phyloP scores from a whole-genome alignment of 495 filamentous ascomycete genomes.

The Geopyxis carbonaria region DNA sequence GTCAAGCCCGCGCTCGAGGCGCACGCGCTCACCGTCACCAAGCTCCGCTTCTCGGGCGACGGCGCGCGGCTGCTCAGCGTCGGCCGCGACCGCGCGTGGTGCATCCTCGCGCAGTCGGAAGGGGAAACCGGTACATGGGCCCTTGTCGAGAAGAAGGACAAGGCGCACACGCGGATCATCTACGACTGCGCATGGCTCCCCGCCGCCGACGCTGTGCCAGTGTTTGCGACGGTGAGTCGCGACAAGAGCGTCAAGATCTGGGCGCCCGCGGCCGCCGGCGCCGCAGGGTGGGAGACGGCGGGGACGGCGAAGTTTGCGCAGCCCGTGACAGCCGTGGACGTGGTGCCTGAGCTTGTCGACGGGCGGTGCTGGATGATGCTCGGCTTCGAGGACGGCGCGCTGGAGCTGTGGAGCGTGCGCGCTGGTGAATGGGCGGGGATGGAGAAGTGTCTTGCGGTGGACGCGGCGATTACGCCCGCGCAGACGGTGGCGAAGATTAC shows the following conservation, averaged over 20 bases:
- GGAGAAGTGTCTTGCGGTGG: constrained; percentile 28
- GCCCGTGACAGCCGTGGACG: constrained; percentile 64
- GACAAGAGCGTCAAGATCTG: constrained; percentile 78
- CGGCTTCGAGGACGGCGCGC: constrained; percentile 43
- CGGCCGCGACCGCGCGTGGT: constrained; percentile 82
- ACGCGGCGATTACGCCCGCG: constrained; percentile 40
- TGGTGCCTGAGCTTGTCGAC: constrained; percentile 30
- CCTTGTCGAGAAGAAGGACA: constrained; percentile 46
- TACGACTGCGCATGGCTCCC: constrained; percentile 71
- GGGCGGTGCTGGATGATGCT: constrained; percentile 42
- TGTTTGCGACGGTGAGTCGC: constrained; percentile 75
- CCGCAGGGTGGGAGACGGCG: constrained; percentile 30
- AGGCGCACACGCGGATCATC: constrained; percentile 84
- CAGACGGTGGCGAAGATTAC: constrained; percentile 56
- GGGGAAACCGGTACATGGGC: constrained; percentile 11
- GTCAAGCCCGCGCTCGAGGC: constrained; percentile 61
- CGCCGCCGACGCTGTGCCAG: constrained; percentile 13
- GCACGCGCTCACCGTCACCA: constrained; percentile 70
- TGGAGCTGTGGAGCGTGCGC: constrained; percentile 31
- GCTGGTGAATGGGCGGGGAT: constrained; percentile 32
- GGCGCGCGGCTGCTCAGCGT: constrained; percentile 67
- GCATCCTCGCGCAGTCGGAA: constrained; percentile 43
- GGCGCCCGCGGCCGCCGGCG: constrained; percentile 29
- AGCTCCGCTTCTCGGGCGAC: constrained; percentile 58
- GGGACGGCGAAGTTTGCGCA: constrained; percentile 37